Percentiles rank a stretch among this genome's conserved stretches.
These are phyloP conservation scores for Botrytis pseudocinerea DNA, from an alignment of 2,329 filamentous ascomycete species.

Conservation along the genomic window DNA sequence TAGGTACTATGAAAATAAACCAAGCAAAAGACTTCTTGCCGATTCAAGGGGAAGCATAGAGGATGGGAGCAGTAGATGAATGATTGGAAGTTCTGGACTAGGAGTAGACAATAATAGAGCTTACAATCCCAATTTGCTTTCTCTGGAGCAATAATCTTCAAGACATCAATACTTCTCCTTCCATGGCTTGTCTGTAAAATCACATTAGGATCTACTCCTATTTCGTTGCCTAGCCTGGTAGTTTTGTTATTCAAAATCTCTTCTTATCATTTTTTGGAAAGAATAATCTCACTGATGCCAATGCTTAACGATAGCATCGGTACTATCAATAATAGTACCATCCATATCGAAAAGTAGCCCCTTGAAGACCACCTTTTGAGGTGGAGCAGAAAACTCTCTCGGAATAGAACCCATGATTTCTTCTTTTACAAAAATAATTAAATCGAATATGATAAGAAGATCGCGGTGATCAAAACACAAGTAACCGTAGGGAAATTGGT, in stretches of 20 bases:
- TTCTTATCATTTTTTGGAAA: neutral
- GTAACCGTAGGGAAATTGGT: slow-evolving; percentile 32
- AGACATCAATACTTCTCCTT: slow-evolving; percentile 81
- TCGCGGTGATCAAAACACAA: slow-evolving; percentile 24
- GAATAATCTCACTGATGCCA: slow-evolving; percentile 56
- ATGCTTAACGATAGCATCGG: slow-evolving; percentile 72
- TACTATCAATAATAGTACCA: slow-evolving; percentile 81
- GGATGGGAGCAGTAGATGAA: neutral
- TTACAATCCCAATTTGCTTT: slow-evolving; percentile 92
- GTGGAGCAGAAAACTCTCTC: slow-evolving; percentile 30
- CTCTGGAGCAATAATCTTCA: slow-evolving; percentile 75
- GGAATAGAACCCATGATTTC: slow-evolving; percentile 34
- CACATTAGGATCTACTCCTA: slow-evolving; percentile 78
- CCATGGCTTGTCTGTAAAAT: slow-evolving; percentile 93
- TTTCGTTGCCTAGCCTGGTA: slow-evolving; percentile 73
- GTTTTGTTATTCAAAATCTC: neutral
- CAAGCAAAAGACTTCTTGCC: neutral
- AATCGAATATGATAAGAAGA: neutral
- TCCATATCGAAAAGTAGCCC: slow-evolving; percentile 63
- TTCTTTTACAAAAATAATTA: neutral
- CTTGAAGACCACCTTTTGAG: slow-evolving; percentile 34
- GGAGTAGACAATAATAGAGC: slow-evolving; percentile 42
- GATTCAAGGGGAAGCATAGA: neutral
- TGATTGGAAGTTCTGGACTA: neutral
- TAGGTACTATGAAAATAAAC: neutral